These are phyloP conservation scores for Trichophyton rubrum DNA, from an alignment of 2,329 filamentous ascomycete genomes.

Conservation along the genomic window DNA sequence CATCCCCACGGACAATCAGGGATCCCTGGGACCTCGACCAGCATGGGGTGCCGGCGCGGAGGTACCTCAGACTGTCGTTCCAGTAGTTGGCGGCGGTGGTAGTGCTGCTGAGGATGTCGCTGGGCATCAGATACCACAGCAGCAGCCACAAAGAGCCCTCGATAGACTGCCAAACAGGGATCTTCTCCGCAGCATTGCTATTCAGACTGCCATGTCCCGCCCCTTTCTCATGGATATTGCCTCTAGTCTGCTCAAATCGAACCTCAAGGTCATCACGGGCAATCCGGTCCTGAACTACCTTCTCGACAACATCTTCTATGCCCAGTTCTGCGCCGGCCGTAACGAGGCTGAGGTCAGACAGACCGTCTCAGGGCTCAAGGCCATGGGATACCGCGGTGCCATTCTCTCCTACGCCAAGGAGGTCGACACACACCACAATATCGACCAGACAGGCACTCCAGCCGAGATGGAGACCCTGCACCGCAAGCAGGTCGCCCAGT, in stretches of 20 bases:
- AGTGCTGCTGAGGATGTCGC: not conserved
- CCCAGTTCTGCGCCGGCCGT: conserved; percentile 46
- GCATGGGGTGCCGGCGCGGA: not conserved
- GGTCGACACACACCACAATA: conserved; percentile 38
- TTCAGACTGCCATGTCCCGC: conserved; percentile 13
- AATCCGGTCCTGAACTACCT: conserved; percentile 11
- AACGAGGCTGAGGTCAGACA: conserved; percentile 37
- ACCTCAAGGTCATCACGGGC: conserved; percentile 11
- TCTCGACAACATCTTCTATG: conserved; percentile 36
- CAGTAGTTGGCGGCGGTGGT: not conserved
- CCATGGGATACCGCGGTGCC: conserved; percentile 41
- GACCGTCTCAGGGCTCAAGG: conserved; percentile 36
- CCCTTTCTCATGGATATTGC: conserved; percentile 13
- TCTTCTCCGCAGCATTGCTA: conserved; percentile 13
- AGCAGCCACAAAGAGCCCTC: conserved; percentile 7
- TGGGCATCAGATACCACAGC: not conserved
- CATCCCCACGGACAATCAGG: not conserved
- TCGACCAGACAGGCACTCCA: conserved; percentile 21
- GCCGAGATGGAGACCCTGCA: conserved; percentile 22
- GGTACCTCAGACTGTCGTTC: not conserved
- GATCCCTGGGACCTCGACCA: not conserved
- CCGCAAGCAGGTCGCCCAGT: conserved; percentile 28
- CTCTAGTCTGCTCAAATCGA: conserved; percentile 11
- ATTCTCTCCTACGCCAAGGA: conserved; percentile 44
- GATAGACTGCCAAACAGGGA: conserved; percentile 10